These are phyloP conservation scores for Euphorbia lathyris DNA, from an alignment of 345 rosid species.

Conservation along the genomic window DNA sequence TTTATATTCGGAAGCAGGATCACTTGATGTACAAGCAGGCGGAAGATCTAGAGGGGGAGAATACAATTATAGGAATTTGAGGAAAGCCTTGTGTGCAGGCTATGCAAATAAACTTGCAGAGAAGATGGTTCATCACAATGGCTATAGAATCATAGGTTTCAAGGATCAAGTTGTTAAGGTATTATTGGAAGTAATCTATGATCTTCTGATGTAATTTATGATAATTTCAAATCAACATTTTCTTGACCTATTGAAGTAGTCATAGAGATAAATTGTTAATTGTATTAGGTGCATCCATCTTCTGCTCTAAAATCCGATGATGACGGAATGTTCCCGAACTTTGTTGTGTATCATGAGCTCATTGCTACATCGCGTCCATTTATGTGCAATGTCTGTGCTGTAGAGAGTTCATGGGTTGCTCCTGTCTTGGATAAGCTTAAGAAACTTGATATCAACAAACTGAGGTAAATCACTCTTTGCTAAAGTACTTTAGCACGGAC, in stretches of 20 bases:
- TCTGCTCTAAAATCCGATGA: conserved; percentile 65
- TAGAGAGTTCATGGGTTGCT: conserved; percentile 69
- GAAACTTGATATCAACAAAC: conserved; percentile 52
- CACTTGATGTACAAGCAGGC: conserved; percentile 55
- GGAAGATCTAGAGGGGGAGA: conserved; percentile 44
- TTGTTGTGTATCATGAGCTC: conserved; percentile 82
- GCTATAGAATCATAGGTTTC: conserved; percentile 72
- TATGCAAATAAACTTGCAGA: conserved; percentile 82
- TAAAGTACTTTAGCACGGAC: background rate
- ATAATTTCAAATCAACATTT: background rate
- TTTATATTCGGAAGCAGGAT: conserved; percentile 42
- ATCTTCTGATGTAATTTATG: background rate
- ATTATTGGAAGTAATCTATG: background rate
- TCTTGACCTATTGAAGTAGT: background rate
- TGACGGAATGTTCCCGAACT: conserved; percentile 69
- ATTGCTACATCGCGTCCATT: conserved; percentile 75
- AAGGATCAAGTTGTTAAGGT: conserved; percentile 89
- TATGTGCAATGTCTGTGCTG: conserved; percentile 70
- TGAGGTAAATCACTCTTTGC: conserved; percentile 51
- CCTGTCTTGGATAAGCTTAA: conserved; percentile 70
- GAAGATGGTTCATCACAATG: conserved; percentile 88
- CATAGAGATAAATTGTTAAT: conserved; percentile 9
- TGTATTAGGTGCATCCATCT: conserved; percentile 74
- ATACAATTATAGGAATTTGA: conserved; percentile 62
- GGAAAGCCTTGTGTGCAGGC: conserved; percentile 85